Evolutionary conservation across 257 asterid species (phyloP).

Genomic region (Orobanche coerulescens): DNA sequence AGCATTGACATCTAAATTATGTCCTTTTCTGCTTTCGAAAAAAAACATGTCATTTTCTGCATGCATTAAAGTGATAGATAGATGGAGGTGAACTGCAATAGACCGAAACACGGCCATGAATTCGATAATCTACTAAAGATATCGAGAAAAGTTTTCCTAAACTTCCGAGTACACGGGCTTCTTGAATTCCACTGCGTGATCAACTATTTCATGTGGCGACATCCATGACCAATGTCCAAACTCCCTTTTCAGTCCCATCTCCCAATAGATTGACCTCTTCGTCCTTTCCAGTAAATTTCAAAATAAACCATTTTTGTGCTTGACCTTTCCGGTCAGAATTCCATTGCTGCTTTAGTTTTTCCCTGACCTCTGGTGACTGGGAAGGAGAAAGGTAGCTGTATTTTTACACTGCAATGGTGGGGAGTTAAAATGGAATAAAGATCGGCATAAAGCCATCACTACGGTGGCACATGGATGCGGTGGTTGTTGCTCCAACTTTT

Average conservation of each 20-base stretch:
- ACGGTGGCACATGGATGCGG: too few species aligned
- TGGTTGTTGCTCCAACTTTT: too few species aligned
- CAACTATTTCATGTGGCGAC: too few species aligned
- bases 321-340: too few species aligned
- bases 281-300: constrained; percentile 71
- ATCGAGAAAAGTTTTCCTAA: constrained; percentile 45
- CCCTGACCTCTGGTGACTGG: constrained; percentile 49
- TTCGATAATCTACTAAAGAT: constrained; percentile 37
- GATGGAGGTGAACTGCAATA: too few species aligned
- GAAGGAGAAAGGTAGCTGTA: constrained; percentile 19
- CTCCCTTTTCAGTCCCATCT: constrained; percentile 85
- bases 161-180: constrained; percentile 82
- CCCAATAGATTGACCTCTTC: constrained; percentile 88
- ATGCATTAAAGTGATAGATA: too few species aligned
- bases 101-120: neutral
- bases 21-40: too few species aligned
- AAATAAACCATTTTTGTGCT: constrained; percentile 89
- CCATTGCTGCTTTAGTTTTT: constrained; percentile 66
- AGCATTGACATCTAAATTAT: too few species aligned
- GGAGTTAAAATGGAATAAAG: constrained; percentile 27
- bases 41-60: too few species aligned
- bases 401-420: constrained; percentile 28
- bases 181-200: constrained; percentile 95
- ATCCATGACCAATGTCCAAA: constrained; percentile 94
- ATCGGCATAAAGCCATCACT: constrained; percentile 51